phyloP scores from a whole-genome alignment of 1,284 basidiomycete species.

The Baeospora myosura region DNA sequence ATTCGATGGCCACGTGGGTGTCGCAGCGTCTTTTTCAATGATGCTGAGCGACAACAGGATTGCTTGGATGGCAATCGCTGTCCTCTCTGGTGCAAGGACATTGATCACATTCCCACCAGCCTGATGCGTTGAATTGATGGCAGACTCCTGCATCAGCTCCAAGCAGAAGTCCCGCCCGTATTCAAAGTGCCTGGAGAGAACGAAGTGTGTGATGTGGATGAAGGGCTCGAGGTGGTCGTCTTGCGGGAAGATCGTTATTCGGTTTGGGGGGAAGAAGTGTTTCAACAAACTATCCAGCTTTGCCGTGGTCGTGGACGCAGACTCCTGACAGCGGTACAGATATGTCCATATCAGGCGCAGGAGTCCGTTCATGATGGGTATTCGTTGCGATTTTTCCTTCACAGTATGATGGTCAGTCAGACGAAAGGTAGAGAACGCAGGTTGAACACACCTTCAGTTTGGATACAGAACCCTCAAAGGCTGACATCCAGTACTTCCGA shows the following conservation, averaged over 20 bases:
- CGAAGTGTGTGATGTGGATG: conserved; percentile 76
- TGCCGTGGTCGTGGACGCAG: conserved; percentile 67
- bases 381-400: conserved; percentile 74
- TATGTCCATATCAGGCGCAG: conserved; percentile 90
- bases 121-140: conserved; percentile 35
- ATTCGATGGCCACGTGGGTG: conserved; percentile 71
- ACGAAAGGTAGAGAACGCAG: conserved; percentile 5
- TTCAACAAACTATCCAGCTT: conserved; percentile 77
- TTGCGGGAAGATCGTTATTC: conserved; percentile 53
- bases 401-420: conserved; percentile 6
- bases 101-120: conserved; percentile 31
- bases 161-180: conserved; percentile 79
- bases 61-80: conserved; percentile 73
- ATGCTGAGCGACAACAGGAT: conserved; percentile 67
- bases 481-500: conserved; percentile 71
- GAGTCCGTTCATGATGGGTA: conserved; percentile 75
- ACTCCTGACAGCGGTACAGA: conserved; percentile 86
- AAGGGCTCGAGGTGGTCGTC: conserved; percentile 78
- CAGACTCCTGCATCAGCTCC: conserved; percentile 68
- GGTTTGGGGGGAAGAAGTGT: conserved; percentile 74
- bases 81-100: conserved; percentile 63
- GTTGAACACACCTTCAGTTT: conserved; percentile 67
- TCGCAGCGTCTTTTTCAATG: conserved; percentile 64
- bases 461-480: conserved; percentile 62
- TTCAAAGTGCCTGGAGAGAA: conserved; percentile 82